Base-by-base conservation (phyloP, 768 basidiomycete species). In the Pleurotus ostreatus region DNA sequence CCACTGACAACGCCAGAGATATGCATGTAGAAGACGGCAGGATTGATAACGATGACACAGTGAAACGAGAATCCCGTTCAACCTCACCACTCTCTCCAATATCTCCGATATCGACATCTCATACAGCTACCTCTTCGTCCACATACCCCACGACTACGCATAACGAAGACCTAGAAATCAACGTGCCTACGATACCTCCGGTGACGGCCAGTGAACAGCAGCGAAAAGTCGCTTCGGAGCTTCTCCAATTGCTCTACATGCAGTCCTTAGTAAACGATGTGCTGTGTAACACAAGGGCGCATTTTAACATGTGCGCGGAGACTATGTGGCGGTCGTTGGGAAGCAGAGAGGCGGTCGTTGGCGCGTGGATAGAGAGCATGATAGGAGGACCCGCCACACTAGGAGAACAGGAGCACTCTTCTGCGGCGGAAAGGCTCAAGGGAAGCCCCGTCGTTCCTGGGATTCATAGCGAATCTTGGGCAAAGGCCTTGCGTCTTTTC, bases 251-350 rank as follows among this genome's bases (percentile, higher is more conserved):
- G 20, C 39, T 53, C 5, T 23, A 16, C 23, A 41, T 39, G 12
- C 51, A 53, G 20, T 3, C 39, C 7, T 20, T 56, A 6, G 82
- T 92, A 6, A 82, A 84, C 62, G 80, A 88, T 26, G 80, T 83
- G 1, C 70, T 92, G 5, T 75, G 74, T 2, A 82, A 82, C 60
- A 66, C 78, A 0, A 72, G 74, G 1, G 81, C 75, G 11, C 74
- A 88, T 58, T 84, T 85, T 62, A 52, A 62, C 1, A 66, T 66
- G 39, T 53, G 51, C 23, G 23, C 41, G 16, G 37, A 53, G 13
- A 23, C 11, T 12, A 41, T 53, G 13, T 53, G 37, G 37, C 39
- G 23, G 26, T 40, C 51, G 37, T 12, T 53, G 18, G 51, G 51
- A 11, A 40, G 16, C 23, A 53, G 51, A 20, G 51, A 53, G 23